phyloP scores from a whole-genome alignment of 208 protist genomes.

The Leptomonas seymouri region DNA sequence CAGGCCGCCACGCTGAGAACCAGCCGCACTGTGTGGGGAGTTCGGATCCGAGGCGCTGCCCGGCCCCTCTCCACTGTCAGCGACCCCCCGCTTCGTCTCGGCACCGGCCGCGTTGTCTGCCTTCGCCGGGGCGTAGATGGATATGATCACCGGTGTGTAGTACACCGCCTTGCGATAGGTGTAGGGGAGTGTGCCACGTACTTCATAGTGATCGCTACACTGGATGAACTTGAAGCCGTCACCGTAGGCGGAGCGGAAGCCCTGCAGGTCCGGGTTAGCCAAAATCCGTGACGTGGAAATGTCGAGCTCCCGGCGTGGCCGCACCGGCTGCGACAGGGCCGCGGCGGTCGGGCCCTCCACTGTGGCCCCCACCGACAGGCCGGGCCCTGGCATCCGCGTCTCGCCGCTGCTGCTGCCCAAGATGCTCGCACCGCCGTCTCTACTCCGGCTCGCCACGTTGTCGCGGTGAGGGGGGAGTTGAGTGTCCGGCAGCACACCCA shows the following conservation, averaged over 20 bases:
- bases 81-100: not conserved
- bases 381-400: not conserved
- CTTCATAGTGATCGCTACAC: slow-evolving; percentile 52
- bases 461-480: not conserved
- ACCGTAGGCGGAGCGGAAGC: slow-evolving; percentile 59
- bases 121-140: slow-evolving; percentile 34
- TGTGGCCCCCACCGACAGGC: not conserved
- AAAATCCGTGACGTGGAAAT: slow-evolving; percentile 28
- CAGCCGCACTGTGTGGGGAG: not conserved
- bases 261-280: slow-evolving; percentile 45
- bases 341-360: not conserved
- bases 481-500: not conserved
- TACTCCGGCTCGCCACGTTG: not conserved
- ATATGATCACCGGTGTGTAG: slow-evolving; percentile 77
- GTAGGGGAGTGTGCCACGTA: slow-evolving; percentile 73
- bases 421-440: not conserved
- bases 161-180: slow-evolving; percentile 60
- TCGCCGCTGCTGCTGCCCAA: not conserved
- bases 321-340: slow-evolving; percentile 15
- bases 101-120: not conserved
- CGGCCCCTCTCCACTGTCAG: not conserved
- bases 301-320: slow-evolving; percentile 36
- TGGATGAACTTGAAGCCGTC: slow-evolving; percentile 62
- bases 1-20: not conserved
- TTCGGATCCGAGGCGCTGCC: slow-evolving; percentile 8